Percentiles rank a stretch among this genome's conserved stretches.
phyloP scores from a whole-genome alignment of 2,329 filamentous ascomycete species.

The Diaporthe aspalathi region DNA sequence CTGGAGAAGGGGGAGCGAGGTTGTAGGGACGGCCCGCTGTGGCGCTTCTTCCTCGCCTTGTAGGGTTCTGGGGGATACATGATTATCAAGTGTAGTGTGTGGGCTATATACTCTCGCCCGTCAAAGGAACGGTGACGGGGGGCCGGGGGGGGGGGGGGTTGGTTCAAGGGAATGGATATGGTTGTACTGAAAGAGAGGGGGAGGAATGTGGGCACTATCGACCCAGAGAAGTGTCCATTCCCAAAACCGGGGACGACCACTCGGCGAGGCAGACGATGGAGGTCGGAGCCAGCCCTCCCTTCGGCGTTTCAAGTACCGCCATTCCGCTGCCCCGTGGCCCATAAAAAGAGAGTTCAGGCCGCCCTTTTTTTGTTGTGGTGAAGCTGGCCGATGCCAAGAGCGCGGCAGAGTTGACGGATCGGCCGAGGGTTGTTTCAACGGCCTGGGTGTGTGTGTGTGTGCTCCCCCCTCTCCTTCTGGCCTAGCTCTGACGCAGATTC shows the following conservation, averaged over 20 bases:
- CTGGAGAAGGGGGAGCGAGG: conserved; percentile 20
- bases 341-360: neutral
- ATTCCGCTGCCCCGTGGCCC: conserved; percentile 10
- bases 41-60: conserved; percentile 21
- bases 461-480: neutral
- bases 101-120: neutral
- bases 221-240: neutral
- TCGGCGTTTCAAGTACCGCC: conserved; percentile 26
- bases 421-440: conserved; percentile 6
- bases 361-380: neutral
- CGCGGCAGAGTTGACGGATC: conserved; percentile 1
- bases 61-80: conserved; percentile 8
- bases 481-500: neutral
- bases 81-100: neutral
- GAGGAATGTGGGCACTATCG: neutral
- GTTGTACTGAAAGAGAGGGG: neutral
- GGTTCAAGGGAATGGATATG: neutral
- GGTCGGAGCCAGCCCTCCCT: neutral
- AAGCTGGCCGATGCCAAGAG: conserved; percentile 26
- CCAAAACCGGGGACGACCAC: neutral
- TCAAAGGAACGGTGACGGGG: neutral
- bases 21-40: conserved; percentile 8
- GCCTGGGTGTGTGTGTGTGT: neutral
- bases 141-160: no score
- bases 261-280: neutral